Percentiles rank a stretch among this genome's conserved stretches.
Conservation (phyloP, 2,329 filamentous ascomycete species). For the Pestalotiopsis sp. region DNA sequence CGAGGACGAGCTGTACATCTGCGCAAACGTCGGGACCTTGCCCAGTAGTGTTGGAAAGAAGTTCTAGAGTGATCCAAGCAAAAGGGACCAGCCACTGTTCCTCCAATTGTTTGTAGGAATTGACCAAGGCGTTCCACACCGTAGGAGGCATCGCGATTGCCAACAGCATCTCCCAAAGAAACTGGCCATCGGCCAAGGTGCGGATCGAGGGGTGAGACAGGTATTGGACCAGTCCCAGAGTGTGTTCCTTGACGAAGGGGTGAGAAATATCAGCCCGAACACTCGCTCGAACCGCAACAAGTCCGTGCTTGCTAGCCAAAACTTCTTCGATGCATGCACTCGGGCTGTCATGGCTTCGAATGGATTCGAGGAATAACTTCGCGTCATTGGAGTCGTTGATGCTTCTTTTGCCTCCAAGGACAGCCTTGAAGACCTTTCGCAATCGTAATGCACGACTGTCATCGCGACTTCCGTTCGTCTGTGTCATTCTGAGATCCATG, state of each 20-base stretch:
- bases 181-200: constrained; percentile 47
- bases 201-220: constrained; percentile 45
- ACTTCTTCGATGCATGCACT: constrained; percentile 27
- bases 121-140: constrained; percentile 50
- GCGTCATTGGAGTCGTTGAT: constrained; percentile 22
- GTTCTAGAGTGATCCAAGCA: constrained; percentile 49
- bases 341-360: constrained; percentile 18
- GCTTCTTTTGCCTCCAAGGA: constrained; percentile 22
- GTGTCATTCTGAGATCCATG: neutral
- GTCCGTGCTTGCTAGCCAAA: constrained; percentile 23
- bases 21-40: constrained; percentile 21
- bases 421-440: constrained; percentile 19
- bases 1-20: constrained; percentile 19
- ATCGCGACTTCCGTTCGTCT: neutral
- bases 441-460: constrained; percentile 3
- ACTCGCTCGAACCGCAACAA: constrained; percentile 24
- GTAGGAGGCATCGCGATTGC: constrained; percentile 51
- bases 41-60: constrained; percentile 34
- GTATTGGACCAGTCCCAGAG: constrained; percentile 36
- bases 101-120: constrained; percentile 26
- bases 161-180: constrained; percentile 46
- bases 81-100: constrained; percentile 36
- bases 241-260: constrained; percentile 31
- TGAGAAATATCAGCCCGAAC: constrained; percentile 25
- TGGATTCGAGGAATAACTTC: constrained; percentile 31